Conservation (phyloP, 305 asterid species). For the Plantago coronopus region DNA sequence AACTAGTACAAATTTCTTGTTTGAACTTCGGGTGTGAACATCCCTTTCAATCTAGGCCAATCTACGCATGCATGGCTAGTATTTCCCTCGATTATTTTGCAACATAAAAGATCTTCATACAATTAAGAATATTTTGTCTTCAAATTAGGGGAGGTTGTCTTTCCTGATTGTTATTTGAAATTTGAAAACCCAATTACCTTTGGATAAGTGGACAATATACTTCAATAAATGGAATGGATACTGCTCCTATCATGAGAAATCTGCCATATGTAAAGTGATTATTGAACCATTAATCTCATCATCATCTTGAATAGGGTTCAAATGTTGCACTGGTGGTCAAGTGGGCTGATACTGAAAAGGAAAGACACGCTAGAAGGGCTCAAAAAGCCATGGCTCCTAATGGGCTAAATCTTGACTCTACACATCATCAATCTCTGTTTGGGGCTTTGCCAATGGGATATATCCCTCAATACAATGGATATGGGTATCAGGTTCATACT, state of each 20-base stretch:
- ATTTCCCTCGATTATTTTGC: conserved; percentile 7
- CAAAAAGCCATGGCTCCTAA: conserved; percentile 66
- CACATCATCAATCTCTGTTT: conserved; percentile 61
- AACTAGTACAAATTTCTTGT: neutral
- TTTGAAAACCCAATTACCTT: too few species aligned
- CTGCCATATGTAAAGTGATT: neutral
- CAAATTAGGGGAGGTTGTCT: too few species aligned
- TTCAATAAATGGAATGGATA: conserved; percentile 14
- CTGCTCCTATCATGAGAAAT: neutral
- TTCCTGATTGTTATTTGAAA: too few species aligned
- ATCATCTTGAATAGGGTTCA: conserved; percentile 51
- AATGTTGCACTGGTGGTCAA: conserved; percentile 86
- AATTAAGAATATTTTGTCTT: too few species aligned
- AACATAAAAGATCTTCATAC: too few species aligned
- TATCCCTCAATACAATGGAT: conserved; percentile 74
- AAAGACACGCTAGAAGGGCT: conserved; percentile 80
- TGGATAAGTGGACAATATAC: neutral
- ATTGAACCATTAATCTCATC: conserved; percentile 16
- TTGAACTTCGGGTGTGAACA: neutral
- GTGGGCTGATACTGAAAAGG: conserved; percentile 99
- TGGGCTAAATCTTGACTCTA: conserved; percentile 44
- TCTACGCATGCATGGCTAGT: neutral
- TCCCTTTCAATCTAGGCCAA: too few species aligned
- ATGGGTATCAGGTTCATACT: conserved; percentile 77
- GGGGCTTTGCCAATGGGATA: conserved; percentile 80